These are phyloP conservation scores for Austroboletus olivaceoglutinosus DNA, from an alignment of 1,284 basidiomycete genomes.

Conservation along the genomic window DNA sequence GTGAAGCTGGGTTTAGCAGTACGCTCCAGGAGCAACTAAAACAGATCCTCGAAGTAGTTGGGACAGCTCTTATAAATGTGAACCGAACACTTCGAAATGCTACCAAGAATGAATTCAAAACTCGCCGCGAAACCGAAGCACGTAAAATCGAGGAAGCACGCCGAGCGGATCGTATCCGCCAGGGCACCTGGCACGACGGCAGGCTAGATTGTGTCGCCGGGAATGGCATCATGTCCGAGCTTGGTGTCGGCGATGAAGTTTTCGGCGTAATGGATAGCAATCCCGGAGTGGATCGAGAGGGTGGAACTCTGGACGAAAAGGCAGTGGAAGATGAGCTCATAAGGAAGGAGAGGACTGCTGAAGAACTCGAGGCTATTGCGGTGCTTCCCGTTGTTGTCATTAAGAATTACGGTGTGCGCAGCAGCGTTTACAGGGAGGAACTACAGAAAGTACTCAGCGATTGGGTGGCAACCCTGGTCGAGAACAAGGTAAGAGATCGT, in stretches of 20 bases:
- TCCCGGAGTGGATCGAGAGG: slow-evolving; percentile 20
- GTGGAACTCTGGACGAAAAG: slow-evolving; percentile 16
- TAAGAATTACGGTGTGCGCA: slow-evolving; percentile 70
- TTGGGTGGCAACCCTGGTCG: slow-evolving; percentile 83
- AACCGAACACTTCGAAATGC: slow-evolving; percentile 50
- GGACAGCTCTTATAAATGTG: slow-evolving; percentile 68
- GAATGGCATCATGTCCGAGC: slow-evolving; percentile 79
- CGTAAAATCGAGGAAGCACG: slow-evolving; percentile 36
- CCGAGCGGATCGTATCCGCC: slow-evolving; percentile 45
- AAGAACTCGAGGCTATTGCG: slow-evolving; percentile 51
- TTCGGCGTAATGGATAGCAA: slow-evolving; percentile 40
- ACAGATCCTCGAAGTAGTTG: slow-evolving; percentile 81
- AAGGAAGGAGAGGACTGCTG: slow-evolving; percentile 34
- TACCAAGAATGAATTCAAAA: slow-evolving; percentile 40
- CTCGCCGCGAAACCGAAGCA: slow-evolving; percentile 33
- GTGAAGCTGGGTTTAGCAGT: slow-evolving; percentile 77
- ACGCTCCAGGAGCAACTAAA: slow-evolving; percentile 86
- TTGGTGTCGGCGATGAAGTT: slow-evolving; percentile 74
- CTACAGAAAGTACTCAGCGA: slow-evolving; percentile 76
- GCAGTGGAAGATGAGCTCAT: slow-evolving; percentile 30
- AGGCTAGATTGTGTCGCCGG: slow-evolving; percentile 78
- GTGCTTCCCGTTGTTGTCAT: slow-evolving; percentile 84
- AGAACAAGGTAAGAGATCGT: slow-evolving; percentile 59
- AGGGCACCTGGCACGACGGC: slow-evolving; percentile 78
- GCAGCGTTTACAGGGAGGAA: slow-evolving; percentile 66